Evolutionary conservation across 768 basidiomycete species (phyloP).

Genomic region (Tephrocybe sp.): DNA sequence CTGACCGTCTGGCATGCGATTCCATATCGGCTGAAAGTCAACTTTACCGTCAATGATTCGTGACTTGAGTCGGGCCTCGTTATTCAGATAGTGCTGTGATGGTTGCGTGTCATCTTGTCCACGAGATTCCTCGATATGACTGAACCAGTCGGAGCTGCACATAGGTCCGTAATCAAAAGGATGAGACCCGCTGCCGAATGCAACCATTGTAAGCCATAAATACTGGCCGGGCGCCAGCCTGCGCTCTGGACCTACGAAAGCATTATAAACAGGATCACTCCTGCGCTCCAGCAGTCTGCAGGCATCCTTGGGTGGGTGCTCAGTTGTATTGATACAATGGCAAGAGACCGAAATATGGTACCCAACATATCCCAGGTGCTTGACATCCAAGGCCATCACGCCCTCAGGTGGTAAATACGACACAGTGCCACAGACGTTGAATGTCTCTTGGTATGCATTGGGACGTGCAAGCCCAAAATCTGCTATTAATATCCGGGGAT

Average conservation of each 20-base stretch:
- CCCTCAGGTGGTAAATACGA: constrained; percentile 87
- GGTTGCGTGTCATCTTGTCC: constrained; percentile 26
- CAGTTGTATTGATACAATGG: background rate
- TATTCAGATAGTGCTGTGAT: constrained; percentile 45
- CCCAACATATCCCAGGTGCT: constrained; percentile 68
- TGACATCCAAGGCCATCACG: constrained; percentile 74
- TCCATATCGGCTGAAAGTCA: constrained; percentile 62
- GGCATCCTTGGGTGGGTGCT: constrained; percentile 57
- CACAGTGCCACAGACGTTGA: constrained; percentile 87
- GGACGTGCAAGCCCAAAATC: constrained; percentile 86
- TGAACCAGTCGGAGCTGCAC: constrained; percentile 35
- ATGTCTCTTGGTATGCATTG: constrained; percentile 76
- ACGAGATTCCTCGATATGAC: constrained; percentile 35
- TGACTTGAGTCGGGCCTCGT: constrained; percentile 63
- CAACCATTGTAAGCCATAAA: background rate
- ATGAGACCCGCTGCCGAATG: constrained; percentile 58
- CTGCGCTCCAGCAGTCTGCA: constrained; percentile 89
- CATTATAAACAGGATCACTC: constrained; percentile 82
- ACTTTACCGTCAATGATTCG: constrained; percentile 66
- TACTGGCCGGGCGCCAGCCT: no score
- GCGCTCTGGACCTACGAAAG: constrained; percentile 55
- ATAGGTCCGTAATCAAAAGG: constrained; percentile 68
- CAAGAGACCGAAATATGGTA: constrained; percentile 15
- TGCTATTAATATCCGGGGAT: constrained; percentile 81
- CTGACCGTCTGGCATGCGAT: constrained; percentile 57